Evolutionary conservation across 495 filamentous ascomycete genomes (phyloP).

Genomic region (Hypoxylon cercidicola): DNA sequence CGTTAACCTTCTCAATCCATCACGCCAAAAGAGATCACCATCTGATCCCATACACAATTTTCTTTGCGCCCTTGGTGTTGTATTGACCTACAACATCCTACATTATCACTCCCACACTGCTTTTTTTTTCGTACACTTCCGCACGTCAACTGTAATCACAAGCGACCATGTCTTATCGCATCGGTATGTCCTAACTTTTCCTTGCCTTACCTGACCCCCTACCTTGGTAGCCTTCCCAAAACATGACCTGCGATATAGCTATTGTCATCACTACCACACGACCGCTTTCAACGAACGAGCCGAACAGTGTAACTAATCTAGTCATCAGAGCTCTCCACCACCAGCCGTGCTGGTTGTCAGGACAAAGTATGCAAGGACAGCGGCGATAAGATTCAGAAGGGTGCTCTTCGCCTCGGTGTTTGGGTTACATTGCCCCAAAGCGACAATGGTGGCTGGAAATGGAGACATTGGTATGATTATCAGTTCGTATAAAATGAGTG

Average conservation of each 20-base stretch:
- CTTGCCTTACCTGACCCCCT: neutral
- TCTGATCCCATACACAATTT: neutral
- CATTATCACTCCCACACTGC: neutral
- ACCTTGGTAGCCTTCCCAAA: neutral
- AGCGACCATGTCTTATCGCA: constrained; percentile 49
- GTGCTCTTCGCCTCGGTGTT: constrained; percentile 74
- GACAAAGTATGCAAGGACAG: constrained; percentile 72
- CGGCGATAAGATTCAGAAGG: constrained; percentile 77
- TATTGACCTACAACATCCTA: neutral
- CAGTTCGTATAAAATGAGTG: constrained; percentile 14
- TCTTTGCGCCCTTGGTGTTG: neutral
- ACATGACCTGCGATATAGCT: constrained; percentile 7
- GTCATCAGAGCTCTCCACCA: constrained; percentile 67
- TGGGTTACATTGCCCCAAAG: constrained; percentile 64
- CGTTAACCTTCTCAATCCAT: neutral
- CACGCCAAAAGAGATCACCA: neutral
- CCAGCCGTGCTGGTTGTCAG: constrained; percentile 72
- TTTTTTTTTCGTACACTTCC: neutral
- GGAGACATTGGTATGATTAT: constrained; percentile 78
- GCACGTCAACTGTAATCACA: neutral
- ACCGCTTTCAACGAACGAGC: neutral
- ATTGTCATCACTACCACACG: constrained; percentile 3
- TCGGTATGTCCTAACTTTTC: constrained; percentile 44
- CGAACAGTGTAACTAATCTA: constrained; percentile 32
- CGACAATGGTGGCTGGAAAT: constrained; percentile 64